Conservation (phyloP, 2,329 filamentous ascomycete genomes). For the Aspergillus brunneoviolaceus region DNA sequence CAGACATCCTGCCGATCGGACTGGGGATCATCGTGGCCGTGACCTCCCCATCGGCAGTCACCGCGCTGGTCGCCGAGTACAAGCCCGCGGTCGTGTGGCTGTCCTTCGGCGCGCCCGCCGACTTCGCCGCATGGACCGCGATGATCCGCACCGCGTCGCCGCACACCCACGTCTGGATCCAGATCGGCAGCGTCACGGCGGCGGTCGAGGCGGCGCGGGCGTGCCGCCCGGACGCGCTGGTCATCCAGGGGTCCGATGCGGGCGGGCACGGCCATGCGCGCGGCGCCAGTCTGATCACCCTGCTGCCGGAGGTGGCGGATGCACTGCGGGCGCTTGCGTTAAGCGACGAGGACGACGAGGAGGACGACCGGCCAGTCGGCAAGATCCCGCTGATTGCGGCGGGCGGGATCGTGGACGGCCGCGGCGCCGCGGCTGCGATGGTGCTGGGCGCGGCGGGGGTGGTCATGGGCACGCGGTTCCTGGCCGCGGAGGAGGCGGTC, state of each 20-base stretch:
- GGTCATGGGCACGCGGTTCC: conserved; percentile 61
- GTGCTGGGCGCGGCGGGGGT: conserved; percentile 53
- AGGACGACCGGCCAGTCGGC: background rate
- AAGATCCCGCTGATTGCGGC: conserved; percentile 48
- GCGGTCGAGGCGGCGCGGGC: conserved; percentile 11
- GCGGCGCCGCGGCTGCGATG: conserved; percentile 49
- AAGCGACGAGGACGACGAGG: conserved; percentile 7
- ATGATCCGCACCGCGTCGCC: conserved; percentile 11
- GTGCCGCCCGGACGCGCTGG: conserved; percentile 17
- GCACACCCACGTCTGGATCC: conserved; percentile 15
- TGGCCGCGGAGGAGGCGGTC: conserved; percentile 51
- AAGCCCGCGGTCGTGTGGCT: conserved; percentile 17
- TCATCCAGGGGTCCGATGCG: conserved; percentile 19
- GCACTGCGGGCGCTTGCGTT: background rate
- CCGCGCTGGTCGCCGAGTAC: conserved; percentile 11
- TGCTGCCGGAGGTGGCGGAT: conserved; percentile 9
- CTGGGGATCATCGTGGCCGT: background rate
- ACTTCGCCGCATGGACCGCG: conserved; percentile 11
- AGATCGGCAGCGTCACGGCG: conserved; percentile 13
- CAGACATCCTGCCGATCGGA: background rate
- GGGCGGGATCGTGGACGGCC: conserved; percentile 52
- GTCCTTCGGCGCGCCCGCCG: conserved; percentile 13
- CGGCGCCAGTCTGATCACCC: conserved; percentile 12
- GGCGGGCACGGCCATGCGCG: conserved; percentile 16
- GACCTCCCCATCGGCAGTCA: background rate